Evolutionary conservation across 108 stramenopile species (phyloP), one percentile per base, ranked within the genome.

Genomic region (Aurantiochytrium sp.): DNA sequence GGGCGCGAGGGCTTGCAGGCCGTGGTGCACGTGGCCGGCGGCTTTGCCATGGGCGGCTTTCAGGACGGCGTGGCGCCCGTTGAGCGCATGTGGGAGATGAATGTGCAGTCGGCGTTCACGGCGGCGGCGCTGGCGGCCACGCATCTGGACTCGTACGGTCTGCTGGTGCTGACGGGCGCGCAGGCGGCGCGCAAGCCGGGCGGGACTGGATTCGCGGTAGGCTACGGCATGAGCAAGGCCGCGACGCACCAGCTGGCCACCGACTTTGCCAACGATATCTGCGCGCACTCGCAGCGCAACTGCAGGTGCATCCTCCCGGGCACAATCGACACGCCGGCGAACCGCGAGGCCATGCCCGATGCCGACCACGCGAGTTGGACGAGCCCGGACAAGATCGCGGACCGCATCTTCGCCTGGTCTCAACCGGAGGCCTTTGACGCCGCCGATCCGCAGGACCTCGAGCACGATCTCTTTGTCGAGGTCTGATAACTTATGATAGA

Each of bases 211-310:
- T 86, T 89, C 37, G 73, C 73, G 12, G 27, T 68, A 0, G 89
- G 89, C 19, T 89, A 89, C 50, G 86, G 89, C 45, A 89, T 89
- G 68, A 85, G 81, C 68, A 89, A 89, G 53, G 86, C 87, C 4
- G 65, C 89, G 15, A 87, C 86, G 22, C 86, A 86, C 15, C 42
- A 87, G 30, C 68, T 89, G 19, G 54, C 48, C 8, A 45, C 34
- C 15, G 85, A 50, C 37, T 22, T n/a, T 27, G 36, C 52, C 22
- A 48, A 81, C 45, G 73, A 41, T 39, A 30, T 17, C 12, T 41
- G 73, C 39, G 39, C 21, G 12, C 6, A 39, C 10, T 48, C 73
- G 24, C 42, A 81, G n/a, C 39, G 73, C n/a, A 48, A 42, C 45
- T 41, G 39, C 42, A 22, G 4, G 55, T 32, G 65, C 69, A 86